phyloP scores from a whole-genome alignment of 192 early-diverging fungal genomes.

The Cladochytrium replicatum region DNA sequence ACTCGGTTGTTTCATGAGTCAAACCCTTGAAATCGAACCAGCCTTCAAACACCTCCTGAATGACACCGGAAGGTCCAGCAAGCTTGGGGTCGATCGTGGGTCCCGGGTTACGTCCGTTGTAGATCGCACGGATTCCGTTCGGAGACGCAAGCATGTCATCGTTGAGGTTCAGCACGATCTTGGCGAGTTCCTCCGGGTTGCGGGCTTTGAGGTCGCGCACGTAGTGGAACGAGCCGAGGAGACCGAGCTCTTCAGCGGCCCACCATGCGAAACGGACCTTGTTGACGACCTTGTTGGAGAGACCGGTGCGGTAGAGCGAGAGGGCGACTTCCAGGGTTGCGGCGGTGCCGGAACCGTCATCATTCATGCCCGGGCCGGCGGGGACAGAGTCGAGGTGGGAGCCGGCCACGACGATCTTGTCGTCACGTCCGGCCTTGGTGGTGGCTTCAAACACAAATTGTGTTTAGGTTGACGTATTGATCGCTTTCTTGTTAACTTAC shows the following conservation, averaged over 20 bases:
- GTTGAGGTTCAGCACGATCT: constrained; percentile 24
- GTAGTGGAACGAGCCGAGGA: constrained; percentile 29
- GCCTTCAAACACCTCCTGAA: constrained; percentile 17
- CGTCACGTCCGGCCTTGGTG: constrained; percentile 13
- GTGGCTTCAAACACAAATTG: too few species aligned
- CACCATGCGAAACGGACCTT: constrained; percentile 32
- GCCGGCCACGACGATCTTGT: constrained; percentile 25
- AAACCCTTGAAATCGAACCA: constrained; percentile 13
- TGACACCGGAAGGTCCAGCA: constrained; percentile 13
- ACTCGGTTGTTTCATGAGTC: constrained; percentile 15
- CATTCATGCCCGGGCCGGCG: constrained; percentile 37
- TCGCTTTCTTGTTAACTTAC: too few species aligned
- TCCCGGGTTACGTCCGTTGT: constrained; percentile 17
- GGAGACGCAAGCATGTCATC: constrained; percentile 37
- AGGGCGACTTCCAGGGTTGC: constrained; percentile 30
- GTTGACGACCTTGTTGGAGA: constrained; percentile 18
- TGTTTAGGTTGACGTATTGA: too few species aligned
- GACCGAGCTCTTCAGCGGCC: constrained; percentile 30
- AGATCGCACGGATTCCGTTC: constrained; percentile 32
- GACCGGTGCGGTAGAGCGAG: constrained; percentile 12
- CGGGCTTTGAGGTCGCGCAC: constrained; percentile 21
- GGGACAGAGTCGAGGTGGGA: constrained; percentile 34
- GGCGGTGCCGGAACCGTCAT: constrained; percentile 34
- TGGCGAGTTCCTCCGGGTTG: constrained; percentile 12
- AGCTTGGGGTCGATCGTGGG: constrained; percentile 11